A percentile compares a stretch with the other conserved stretches of the same genome.
These are phyloP conservation scores for Pythium apleroticum DNA, from an alignment of 352 stramenopile species.

Conservation along the genomic window DNA sequence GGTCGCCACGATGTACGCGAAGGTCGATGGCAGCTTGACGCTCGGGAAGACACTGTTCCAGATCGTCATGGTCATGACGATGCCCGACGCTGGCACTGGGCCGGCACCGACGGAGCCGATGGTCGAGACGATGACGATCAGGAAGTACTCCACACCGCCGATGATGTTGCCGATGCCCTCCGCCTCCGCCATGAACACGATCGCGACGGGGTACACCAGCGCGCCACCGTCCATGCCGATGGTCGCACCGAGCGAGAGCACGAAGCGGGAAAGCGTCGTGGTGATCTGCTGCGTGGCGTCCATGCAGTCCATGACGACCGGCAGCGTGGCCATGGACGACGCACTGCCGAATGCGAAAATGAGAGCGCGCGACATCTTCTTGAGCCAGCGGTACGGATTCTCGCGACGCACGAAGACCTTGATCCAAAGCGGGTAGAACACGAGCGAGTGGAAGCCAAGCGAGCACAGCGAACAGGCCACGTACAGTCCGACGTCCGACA, in stretches of 20 bases:
- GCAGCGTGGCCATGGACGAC: slow-evolving; percentile 43
- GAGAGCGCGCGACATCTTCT: slow-evolving; percentile 30
- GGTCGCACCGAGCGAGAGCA: slow-evolving; percentile 32
- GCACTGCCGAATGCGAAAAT: slow-evolving; percentile 37
- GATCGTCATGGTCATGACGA: slow-evolving; percentile 41
- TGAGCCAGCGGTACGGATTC: slow-evolving; percentile 33
- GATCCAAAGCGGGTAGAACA: slow-evolving; percentile 38
- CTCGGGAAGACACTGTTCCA: slow-evolving; percentile 34
- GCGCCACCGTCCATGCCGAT: slow-evolving; percentile 31
- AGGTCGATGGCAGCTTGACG: slow-evolving; percentile 39
- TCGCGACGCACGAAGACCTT: slow-evolving; percentile 20
- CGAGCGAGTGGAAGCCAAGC: slow-evolving; percentile 23
- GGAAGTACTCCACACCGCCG: slow-evolving; percentile 25
- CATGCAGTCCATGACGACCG: slow-evolving; percentile 34
- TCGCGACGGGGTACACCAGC: slow-evolving; percentile 29
- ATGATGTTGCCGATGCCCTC: slow-evolving; percentile 23
- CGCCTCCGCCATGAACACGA: slow-evolving; percentile 35
- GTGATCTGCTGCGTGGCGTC: slow-evolving; percentile 28
- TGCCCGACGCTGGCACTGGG: slow-evolving; percentile 29
- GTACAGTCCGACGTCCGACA: slow-evolving; percentile 39
- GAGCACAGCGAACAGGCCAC: slow-evolving; percentile 26
- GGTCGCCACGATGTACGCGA: slow-evolving; percentile 50
- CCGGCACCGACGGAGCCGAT: slow-evolving; percentile 28
- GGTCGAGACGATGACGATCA: slow-evolving; percentile 33
- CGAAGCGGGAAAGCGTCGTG: slow-evolving; percentile 29